Evolutionary conservation across 2,329 filamentous ascomycete species (phyloP).

Genomic region (Neofusicoccum parvum): DNA sequence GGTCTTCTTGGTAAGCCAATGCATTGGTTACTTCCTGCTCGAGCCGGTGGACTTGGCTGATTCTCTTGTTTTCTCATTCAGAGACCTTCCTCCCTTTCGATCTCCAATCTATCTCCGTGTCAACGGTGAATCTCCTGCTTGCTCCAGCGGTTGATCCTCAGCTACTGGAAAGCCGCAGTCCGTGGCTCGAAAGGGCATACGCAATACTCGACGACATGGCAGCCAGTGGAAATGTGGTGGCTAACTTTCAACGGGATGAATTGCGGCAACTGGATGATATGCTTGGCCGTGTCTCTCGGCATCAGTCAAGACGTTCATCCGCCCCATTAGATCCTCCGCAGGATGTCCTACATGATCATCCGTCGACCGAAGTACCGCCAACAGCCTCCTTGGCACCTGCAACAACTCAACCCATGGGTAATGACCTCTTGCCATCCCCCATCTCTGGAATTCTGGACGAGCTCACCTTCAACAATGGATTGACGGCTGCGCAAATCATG

Average conservation of each 20-base stretch:
- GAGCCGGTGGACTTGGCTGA: constrained; percentile 14
- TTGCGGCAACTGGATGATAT: constrained; percentile 50
- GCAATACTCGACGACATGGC: constrained; percentile 52
- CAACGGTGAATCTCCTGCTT: constrained; percentile 47
- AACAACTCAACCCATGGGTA: constrained; percentile 20
- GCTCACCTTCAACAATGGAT: constrained; percentile 35
- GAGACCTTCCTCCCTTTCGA: constrained; percentile 55
- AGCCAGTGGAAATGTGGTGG: constrained; percentile 50
- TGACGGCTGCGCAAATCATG: constrained; percentile 52
- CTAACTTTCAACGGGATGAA: constrained; percentile 48
- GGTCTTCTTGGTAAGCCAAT: constrained; percentile 47
- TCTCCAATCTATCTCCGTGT: constrained; percentile 49
- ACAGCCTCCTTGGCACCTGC: constrained; percentile 2
- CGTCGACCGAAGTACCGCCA: constrained; percentile 19
- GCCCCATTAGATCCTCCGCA: neutral
- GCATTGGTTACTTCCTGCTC: too few species aligned
- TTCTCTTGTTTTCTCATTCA: constrained; percentile 23
- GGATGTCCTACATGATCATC: constrained; percentile 19
- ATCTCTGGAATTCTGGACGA: constrained; percentile 30
- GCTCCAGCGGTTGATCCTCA: constrained; percentile 35
- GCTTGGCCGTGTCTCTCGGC: constrained; percentile 29
- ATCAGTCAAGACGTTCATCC: neutral
- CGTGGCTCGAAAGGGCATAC: constrained; percentile 48
- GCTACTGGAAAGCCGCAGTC: constrained; percentile 37
- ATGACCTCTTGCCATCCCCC: constrained; percentile 24